Percentiles rank a stretch among this genome's conserved stretches.
Conservation (phyloP, 2,329 filamentous ascomycete genomes). For the Aspergillus pseudonomiae region DNA sequence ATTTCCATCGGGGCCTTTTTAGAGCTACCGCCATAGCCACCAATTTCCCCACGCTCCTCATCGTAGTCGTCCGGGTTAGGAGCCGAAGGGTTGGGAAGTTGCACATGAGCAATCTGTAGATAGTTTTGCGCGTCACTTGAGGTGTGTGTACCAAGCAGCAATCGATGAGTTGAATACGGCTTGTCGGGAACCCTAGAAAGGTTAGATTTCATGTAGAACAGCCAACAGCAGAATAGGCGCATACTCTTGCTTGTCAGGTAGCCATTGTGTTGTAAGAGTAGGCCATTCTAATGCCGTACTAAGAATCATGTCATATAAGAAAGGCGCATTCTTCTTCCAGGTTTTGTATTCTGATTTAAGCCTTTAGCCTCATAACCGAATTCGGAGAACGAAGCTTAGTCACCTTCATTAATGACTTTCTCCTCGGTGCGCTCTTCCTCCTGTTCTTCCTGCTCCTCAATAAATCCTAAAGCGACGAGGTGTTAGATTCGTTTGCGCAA, state of each 20-base stretch:
- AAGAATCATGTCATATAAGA: constrained; percentile 97
- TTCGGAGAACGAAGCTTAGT: neutral
- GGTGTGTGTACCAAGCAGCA: constrained; percentile 93
- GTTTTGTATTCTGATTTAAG: constrained; percentile 84
- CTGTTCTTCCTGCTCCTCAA: constrained; percentile 51
- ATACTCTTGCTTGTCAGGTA: constrained; percentile 86
- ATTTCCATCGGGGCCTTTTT: constrained; percentile 71
- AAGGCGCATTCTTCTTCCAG: constrained; percentile 99
- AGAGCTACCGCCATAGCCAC: constrained; percentile 76
- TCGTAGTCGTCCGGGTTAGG: constrained; percentile 84
- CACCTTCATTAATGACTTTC: constrained; percentile 92
- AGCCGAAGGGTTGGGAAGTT: constrained; percentile 77
- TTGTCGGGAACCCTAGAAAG: constrained; percentile 70
- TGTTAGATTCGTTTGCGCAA: constrained; percentile 23
- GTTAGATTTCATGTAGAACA: constrained; percentile 3
- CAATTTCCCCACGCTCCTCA: constrained; percentile 88
- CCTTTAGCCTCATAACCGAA: neutral
- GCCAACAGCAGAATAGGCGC: constrained; percentile 21
- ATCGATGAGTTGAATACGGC: constrained; percentile 82
- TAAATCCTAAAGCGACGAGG: constrained; percentile 28
- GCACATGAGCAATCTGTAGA: constrained; percentile 90
- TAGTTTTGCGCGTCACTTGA: constrained; percentile 85
- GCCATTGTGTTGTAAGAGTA: constrained; percentile 96
- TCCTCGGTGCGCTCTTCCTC: constrained; percentile 78
- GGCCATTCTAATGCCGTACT: constrained; percentile 96